Base-by-base conservation (phyloP, 352 stramenopile species). In the Ophiocytium majus region DNA sequence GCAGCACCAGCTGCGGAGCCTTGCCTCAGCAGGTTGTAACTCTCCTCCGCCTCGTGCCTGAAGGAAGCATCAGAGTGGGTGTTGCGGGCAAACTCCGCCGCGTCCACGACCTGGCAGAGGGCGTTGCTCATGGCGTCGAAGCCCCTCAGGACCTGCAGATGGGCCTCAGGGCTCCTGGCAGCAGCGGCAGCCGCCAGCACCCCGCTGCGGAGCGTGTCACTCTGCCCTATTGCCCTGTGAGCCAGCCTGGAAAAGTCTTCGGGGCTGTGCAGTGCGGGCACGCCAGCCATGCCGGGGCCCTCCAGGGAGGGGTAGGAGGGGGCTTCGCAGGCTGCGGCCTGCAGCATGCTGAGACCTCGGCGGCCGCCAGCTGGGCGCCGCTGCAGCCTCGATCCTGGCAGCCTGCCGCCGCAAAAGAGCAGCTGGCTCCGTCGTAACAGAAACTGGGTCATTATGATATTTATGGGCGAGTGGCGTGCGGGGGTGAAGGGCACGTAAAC, bases 81-180 rank as follows among this genome's bases (percentile, higher is more conserved):
- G 66, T 96, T 96, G 76, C 94, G 93, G 63, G 93, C 95, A n/a
- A 97, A 91, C 85, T 97, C 94, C 14, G 94, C 93, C 1, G 93
- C 92, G 83, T 97, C 94, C 79, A 96, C 95, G 64, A 96, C 92
- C 9, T 91, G 93, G 90, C 94, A 97, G 85, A 97, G 93, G 34
- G 91, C 89, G 87, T 97, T 96, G 50, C 93, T 96, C 71, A 97
- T 94, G 83, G 95, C 91, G 86, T 97, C 94, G 78, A 97, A 86
- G 43, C 64, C 85, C 5, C 57, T 74, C 10, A 57, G 28, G 14
- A 14, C 23, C 14, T 34, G 10, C n/a, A 82, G 35, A 14, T 14
- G 14, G 43, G 9, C 28, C 1, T n/a, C 34, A 23, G 32, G 19
- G 0, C 79, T 83, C 9, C 23, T 9, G 43, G 5, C 43, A 57